phyloP scores from a whole-genome alignment of 306 rosid genomes.

The Cajanus cajan region DNA sequence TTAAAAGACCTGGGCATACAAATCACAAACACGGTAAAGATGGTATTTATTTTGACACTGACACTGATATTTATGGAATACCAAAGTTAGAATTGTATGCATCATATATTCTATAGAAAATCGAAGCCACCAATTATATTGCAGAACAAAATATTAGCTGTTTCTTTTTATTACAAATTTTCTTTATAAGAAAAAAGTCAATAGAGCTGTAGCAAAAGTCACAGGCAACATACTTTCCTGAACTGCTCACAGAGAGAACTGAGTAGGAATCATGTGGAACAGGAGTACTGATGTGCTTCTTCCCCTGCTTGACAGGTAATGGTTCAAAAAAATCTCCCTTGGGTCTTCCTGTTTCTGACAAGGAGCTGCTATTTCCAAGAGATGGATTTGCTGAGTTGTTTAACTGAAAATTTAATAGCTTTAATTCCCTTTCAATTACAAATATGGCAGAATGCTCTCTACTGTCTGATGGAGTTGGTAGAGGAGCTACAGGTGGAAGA shows the following conservation, averaged over 20 bases:
- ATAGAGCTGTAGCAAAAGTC: conserved; percentile 19
- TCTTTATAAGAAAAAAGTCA: background rate
- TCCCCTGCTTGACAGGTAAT: conserved; percentile 88
- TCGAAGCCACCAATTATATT: conserved; percentile 1
- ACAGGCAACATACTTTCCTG: conserved; percentile 88
- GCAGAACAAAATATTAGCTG: conserved; percentile 3
- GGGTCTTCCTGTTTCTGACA: conserved; percentile 81
- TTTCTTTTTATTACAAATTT: background rate
- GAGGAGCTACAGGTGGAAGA: conserved; percentile 93
- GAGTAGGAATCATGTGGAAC: conserved; percentile 99
- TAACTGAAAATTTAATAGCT: conserved; percentile 85
- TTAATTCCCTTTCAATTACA: conserved; percentile 86
- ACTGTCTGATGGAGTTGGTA: conserved; percentile 82
- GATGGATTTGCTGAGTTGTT: conserved; percentile 92
- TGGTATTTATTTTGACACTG: background rate
- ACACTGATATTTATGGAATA: background rate
- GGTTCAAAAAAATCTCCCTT: conserved; percentile 77
- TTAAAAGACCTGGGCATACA: conserved; percentile 2
- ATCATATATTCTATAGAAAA: background rate
- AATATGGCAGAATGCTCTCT: conserved; percentile 94
- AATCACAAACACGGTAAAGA: background rate
- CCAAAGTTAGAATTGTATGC: conserved; percentile 3
- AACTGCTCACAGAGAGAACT: conserved; percentile 94
- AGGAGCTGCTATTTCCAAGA: conserved; percentile 84
- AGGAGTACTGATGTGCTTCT: conserved; percentile 91